Percentiles rank a stretch among this genome's conserved stretches.
Evolutionary conservation across 257 asterid genomes (phyloP).

Genomic region (Ballota nigra): DNA sequence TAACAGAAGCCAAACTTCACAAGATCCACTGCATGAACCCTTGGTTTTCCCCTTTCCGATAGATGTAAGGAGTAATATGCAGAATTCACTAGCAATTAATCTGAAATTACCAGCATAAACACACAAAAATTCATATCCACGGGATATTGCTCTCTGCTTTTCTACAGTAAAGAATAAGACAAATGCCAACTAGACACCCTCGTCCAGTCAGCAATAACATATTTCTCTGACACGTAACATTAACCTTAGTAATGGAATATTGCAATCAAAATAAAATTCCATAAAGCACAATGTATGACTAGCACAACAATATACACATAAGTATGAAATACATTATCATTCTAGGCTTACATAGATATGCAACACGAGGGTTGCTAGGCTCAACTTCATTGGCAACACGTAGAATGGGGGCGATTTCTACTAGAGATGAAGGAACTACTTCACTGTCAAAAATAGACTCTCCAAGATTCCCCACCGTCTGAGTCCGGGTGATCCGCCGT

Average conservation of each 20-base stretch:
- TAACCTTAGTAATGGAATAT: background rate
- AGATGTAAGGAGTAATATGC: no score
- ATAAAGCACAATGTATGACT: background rate
- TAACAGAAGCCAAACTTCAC: background rate
- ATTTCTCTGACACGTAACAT: background rate
- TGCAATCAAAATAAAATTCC: constrained; percentile 7
- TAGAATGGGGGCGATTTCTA: constrained; percentile 96
- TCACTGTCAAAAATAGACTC: constrained; percentile 93
- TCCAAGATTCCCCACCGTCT: constrained; percentile 91
- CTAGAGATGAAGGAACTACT: constrained; percentile 97
- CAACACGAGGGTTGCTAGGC: constrained; percentile 95
- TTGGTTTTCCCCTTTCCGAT: background rate
- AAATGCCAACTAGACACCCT: constrained; percentile 5
- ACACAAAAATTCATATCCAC: constrained; percentile 10
- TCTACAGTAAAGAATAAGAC: constrained; percentile 3
- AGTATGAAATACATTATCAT: constrained; percentile 1
- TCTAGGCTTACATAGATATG: constrained; percentile 83
- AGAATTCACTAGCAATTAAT: background rate
- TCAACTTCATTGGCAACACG: constrained; percentile 99
- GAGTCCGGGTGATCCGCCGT: constrained; percentile 89
- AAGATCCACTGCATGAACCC: background rate
- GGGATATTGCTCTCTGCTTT: background rate
- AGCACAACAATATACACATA: background rate
- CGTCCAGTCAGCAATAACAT: constrained; percentile 7
- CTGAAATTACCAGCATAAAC: constrained; percentile 3